Base-by-base conservation (phyloP, 2,329 filamentous ascomycete species). In the Akanthomyces lecanii region DNA sequence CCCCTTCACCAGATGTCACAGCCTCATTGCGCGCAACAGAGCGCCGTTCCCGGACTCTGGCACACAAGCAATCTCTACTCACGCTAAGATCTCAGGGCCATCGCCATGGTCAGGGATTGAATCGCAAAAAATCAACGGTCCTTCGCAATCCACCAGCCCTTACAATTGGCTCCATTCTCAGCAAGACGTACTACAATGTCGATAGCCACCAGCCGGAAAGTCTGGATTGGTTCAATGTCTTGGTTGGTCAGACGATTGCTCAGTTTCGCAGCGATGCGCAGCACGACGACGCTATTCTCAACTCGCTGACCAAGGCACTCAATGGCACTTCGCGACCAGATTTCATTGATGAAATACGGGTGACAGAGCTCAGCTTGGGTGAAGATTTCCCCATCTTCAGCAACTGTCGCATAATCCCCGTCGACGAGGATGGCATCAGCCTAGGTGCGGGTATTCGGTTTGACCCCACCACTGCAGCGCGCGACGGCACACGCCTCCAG, bases 321-420 rank as follows among this genome's bases (percentile, higher is more conserved):
- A 99, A 99, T 71, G 89, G 93, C n/a, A 83, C 85, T 12, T 87
- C 87, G 51, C 89, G 95, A 62, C 95, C 95, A 0, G 90, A 93
- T 67, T 99, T 96, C 74, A 82, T 99, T 38, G 94, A 96, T 73
- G 90, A 95, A 72, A 98, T 99, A 66, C 89, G 88, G 30, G 91
- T 99, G 61, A 97, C 93, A 2, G 94, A 99, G 76, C 87, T 99
- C 65, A 96, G 89, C 57, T 81, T 99, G 5, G 95, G 95, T 36
- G 95, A 99, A 70, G 95, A 99, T 70, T 99, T 98, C 67, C 95
- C 95, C 33, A 99, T 99, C 60, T 96, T 99, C 75, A 97, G 93
- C 79, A 99, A 99, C 75, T 98, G 95, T 72, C 87, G 95, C 64
- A 90, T 99, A 62, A 97, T 97, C 65, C 92, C 93, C 2, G 91